These are phyloP conservation scores for Scedosporium boydii DNA, from an alignment of 2,329 filamentous ascomycete species.

Conservation along the genomic window DNA sequence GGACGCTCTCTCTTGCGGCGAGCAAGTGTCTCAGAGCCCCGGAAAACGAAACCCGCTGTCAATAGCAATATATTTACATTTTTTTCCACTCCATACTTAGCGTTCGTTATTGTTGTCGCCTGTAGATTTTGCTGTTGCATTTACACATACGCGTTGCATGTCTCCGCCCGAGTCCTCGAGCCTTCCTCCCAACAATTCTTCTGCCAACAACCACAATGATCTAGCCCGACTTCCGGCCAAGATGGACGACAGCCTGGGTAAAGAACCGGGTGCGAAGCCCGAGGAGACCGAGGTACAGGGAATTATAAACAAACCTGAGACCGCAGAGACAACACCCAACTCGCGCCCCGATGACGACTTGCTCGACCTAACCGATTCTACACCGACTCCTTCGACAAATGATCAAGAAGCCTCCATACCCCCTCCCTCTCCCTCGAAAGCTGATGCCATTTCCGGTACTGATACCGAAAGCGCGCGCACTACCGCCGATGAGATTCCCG, in stretches of 20 bases:
- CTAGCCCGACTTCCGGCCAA: neutral
- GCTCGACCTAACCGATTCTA: neutral
- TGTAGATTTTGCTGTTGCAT: neutral
- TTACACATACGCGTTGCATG: neutral
- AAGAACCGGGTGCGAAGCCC: neutral
- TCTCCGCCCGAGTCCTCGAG: constrained; percentile 1
- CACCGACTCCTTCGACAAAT: neutral
- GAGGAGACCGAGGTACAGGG: neutral
- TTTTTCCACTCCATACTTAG: neutral
- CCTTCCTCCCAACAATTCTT: neutral
- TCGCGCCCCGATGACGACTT: constrained; percentile 1
- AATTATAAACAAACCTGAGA: neutral
- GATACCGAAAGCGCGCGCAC: neutral
- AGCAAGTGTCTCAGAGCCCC: neutral
- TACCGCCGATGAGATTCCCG: neutral
- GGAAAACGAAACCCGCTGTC: neutral
- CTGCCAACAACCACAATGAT: neutral
- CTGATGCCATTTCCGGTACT: neutral
- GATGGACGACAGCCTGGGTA: constrained; percentile 4
- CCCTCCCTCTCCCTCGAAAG: neutral
- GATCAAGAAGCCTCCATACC: neutral
- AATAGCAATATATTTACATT: neutral
- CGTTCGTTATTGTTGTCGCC: neutral
- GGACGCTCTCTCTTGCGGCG: neutral
- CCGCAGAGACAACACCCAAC: neutral